Evolutionary conservation across 169 alveolate species (phyloP).

Genomic region (Plasmodium cynomolgi): DNA sequence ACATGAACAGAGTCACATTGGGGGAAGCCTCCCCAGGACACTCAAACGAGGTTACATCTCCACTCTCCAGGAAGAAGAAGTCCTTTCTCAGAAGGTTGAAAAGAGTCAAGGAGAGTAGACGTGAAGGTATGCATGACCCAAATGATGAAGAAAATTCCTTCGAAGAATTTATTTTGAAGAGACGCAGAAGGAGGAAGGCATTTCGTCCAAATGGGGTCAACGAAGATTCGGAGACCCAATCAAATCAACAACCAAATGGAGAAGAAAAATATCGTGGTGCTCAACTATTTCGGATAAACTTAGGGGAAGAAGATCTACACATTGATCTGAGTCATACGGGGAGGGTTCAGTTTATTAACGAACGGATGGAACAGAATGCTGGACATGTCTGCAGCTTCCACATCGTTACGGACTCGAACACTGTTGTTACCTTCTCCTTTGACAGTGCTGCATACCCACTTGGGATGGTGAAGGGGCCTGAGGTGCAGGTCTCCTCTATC

Average conservation of each 20-base stretch:
- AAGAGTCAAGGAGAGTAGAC: neutral
- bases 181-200: neutral
- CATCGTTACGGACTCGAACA: slow-evolving; percentile 14
- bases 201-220: neutral
- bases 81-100: neutral
- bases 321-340: neutral
- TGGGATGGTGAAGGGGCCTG: neutral
- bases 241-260: neutral
- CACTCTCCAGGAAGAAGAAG: neutral
- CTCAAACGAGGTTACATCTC: neutral
- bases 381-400: neutral
- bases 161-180: neutral
- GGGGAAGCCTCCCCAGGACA: neutral
- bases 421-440: slow-evolving; percentile 9
- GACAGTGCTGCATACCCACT: neutral
- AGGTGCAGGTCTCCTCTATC: neutral
- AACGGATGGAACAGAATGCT: neutral
- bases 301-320: neutral
- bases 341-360: slow-evolving; percentile 19
- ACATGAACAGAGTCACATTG: slow-evolving; percentile 17
- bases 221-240: neutral
- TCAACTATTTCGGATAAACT: neutral
- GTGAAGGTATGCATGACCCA: neutral
- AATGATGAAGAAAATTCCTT: neutral
- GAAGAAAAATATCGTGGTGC: neutral